These are phyloP conservation scores for Sporisorium graminicola DNA, from an alignment of 1,284 basidiomycete species.

Conservation along the genomic window DNA sequence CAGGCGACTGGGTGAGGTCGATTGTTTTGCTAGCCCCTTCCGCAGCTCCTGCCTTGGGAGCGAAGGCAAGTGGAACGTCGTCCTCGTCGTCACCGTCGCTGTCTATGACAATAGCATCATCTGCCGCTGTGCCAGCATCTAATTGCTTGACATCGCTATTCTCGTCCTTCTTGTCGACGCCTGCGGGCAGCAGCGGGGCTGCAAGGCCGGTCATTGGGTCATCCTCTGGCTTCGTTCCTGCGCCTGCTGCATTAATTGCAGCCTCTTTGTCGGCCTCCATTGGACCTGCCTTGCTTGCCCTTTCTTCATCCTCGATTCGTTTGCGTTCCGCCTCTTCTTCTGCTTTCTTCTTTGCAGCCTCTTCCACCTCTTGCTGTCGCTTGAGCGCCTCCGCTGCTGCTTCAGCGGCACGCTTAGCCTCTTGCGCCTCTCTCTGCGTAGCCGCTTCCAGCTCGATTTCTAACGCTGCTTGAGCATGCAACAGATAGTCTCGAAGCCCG, in stretches of 20 bases:
- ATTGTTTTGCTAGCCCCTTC: constrained; percentile 22
- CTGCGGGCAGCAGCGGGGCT: constrained; percentile 22
- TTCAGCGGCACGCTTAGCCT: constrained; percentile 26
- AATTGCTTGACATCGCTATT: background rate
- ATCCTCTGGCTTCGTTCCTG: constrained; percentile 8
- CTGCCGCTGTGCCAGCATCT: constrained; percentile 11
- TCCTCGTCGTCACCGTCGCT: constrained; percentile 49
- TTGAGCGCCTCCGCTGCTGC: constrained; percentile 37
- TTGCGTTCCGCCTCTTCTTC: constrained; percentile 15
- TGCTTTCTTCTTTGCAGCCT: constrained; percentile 12
- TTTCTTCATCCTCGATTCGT: constrained; percentile 4
- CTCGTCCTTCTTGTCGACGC: background rate
- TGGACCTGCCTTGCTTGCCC: constrained; percentile 3
- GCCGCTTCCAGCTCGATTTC: constrained; percentile 51
- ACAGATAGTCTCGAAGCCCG: constrained; percentile 40
- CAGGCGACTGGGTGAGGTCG: constrained; percentile 44
- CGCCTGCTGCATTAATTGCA: background rate
- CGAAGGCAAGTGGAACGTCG: constrained; percentile 49
- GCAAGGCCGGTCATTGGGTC: constrained; percentile 16
- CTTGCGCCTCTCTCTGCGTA: constrained; percentile 39
- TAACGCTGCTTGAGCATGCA: constrained; percentile 47
- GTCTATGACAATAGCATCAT: constrained; percentile 50
- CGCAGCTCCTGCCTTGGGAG: constrained; percentile 26
- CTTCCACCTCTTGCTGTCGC: constrained; percentile 30
- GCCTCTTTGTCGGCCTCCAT: background rate